phyloP scores from a whole-genome alignment of 106 monocot species.

The Xerophyta viscosa region DNA sequence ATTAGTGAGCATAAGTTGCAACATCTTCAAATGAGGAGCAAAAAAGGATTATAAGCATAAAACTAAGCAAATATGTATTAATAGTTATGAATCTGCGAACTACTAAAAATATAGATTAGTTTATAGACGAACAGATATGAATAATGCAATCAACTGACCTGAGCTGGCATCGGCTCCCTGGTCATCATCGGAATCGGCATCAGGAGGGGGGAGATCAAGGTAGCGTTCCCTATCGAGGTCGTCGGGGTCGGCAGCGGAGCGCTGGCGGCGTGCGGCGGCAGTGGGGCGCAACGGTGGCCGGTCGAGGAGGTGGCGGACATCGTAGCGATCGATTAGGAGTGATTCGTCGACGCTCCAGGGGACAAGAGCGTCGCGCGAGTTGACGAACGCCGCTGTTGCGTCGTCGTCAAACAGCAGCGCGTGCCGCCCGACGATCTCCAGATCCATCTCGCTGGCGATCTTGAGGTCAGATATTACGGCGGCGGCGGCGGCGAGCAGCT shows the following conservation, averaged over 20 bases:
- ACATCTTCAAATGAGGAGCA: no score
- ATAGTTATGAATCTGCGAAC: no score
- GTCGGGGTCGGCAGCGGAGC: conserved; percentile 23
- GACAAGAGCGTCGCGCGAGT: conserved; percentile 66
- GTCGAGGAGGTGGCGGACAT: conserved; percentile 92
- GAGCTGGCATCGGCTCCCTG: not conserved
- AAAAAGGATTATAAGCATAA: no score
- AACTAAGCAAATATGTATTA: no score
- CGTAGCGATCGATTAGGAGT: conserved; percentile 85
- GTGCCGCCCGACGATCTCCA: conserved; percentile 69
- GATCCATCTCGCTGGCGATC: no score
- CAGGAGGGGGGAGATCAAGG: conserved; percentile 30
- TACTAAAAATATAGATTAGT: no score
- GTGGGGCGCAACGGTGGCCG: conserved; percentile 44
- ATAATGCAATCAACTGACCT: not conserved
- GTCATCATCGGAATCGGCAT: conserved; percentile 6
- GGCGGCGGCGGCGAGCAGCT: no score
- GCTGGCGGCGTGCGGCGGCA: conserved; percentile 1
- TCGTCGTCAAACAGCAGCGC: conserved; percentile 92
- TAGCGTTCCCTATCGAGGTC: conserved; percentile 69
- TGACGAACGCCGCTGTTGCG: conserved; percentile 56
- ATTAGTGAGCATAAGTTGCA: no score
- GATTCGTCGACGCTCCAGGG: conserved; percentile 57
- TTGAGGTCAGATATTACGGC: no score
- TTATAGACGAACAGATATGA: no score